Evolutionary conservation across 192 early-diverging fungal genomes (phyloP), one percentile per base, ranked within the genome.

Genomic region (Backusella liffmaniae): DNA sequence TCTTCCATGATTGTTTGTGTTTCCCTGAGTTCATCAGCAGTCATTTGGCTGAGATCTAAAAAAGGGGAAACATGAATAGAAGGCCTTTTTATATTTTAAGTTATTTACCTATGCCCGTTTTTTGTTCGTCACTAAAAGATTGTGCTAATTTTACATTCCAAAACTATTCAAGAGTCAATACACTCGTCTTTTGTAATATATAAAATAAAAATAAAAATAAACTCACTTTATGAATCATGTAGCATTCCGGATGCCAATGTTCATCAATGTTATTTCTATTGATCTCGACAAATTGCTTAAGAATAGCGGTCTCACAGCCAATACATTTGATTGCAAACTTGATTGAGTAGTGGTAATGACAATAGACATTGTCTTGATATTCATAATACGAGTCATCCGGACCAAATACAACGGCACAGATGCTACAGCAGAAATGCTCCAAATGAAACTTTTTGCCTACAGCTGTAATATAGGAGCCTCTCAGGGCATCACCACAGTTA

Each of bases 231-330:
- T 96, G 94, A 67, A 99, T 97, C 98, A 99, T 99, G 83, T 99
- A 99, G 82, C 98, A 99, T 81, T 97, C 95, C 9, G 97, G 97
- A 84, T 99, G 98, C 98, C 98, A 99, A 79, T 97, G 96, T 82
- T 97, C 95, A 51, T 90, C 86, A 42, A 88, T 73, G 37, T 81
- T 87, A 46, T 92, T 93, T 65, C 92, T 84, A 76, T 88, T 93
- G 76, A 97, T 94, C 82, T 99, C 96, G 73, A 99, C 90, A 88
- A 96, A 99, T 82, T 96, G 96, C 84, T 96, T 95, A 78, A 99
- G 84, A 73, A 99, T 97, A 36, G 96, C 94, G 41, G 93, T 96
- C 76, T 94, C 86, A 79, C 98, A 99, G 18, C 98, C 97, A 30
- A 95, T 91, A 82, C 98, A 99, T 73, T 93, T 94, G 70, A 92